Conservation (phyloP, 2,329 filamentous ascomycete species). For the Scolecobasidium constrictum region DNA sequence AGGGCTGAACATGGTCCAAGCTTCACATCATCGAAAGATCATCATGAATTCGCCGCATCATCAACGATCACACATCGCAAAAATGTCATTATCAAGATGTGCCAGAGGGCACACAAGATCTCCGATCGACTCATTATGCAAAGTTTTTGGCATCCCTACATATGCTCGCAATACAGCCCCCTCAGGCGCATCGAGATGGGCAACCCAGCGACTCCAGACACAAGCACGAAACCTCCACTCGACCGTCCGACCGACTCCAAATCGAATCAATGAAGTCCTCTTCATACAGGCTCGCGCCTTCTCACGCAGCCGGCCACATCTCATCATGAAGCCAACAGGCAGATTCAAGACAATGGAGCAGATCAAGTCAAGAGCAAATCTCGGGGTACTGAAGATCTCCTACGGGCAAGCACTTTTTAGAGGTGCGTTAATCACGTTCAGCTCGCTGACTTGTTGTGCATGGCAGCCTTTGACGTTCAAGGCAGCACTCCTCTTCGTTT, state of each 20-base stretch:
- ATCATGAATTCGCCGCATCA: conserved; percentile 3
- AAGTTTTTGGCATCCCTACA: conserved; percentile 7
- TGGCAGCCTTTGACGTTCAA: conserved; percentile 87
- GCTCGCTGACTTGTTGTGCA: conserved; percentile 4
- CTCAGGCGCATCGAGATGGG: neutral
- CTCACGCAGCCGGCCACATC: neutral
- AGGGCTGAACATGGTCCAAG: no score
- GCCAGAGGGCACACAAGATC: neutral
- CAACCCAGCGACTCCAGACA: neutral
- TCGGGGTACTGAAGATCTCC: conserved; percentile 11
- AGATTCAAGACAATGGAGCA: conserved; percentile 9
- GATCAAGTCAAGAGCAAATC: conserved; percentile 6
- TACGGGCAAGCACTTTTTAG: conserved; percentile 8
- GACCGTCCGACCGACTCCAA: neutral
- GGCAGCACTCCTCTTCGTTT: conserved; percentile 74
- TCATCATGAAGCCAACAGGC: conserved; percentile 2
- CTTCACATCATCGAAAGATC: no score
- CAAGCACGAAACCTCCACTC: neutral
- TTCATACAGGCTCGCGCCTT: neutral
- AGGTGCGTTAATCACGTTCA: conserved; percentile 9
- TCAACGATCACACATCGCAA: neutral
- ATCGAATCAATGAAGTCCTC: neutral
- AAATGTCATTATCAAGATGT: conserved; percentile 7
- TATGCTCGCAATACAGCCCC: conserved; percentile 2
- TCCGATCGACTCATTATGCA: conserved; percentile 4